Conservation (phyloP, 108 stramenopile species). For the Skeletonema menzelii region DNA sequence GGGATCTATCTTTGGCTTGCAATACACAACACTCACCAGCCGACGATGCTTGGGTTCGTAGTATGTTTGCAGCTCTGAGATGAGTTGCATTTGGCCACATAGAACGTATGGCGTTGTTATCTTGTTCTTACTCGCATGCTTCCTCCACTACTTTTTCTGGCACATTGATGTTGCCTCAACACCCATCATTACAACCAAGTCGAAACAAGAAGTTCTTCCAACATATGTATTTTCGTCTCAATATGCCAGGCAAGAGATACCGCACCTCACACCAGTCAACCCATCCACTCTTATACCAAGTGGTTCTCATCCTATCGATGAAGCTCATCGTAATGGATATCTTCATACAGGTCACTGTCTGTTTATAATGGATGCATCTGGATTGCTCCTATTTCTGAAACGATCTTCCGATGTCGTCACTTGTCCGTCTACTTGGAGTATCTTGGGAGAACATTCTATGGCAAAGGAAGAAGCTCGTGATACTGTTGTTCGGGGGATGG, state of each 20-base stretch:
- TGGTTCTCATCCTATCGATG: slow-evolving; percentile 22
- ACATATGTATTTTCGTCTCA: slow-evolving; percentile 1
- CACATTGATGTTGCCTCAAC: not conserved
- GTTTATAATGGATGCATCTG: slow-evolving; percentile 31
- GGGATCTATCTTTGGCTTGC: no score
- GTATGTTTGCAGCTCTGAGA: not conserved
- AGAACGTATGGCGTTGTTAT: not conserved
- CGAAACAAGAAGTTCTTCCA: not conserved
- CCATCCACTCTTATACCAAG: slow-evolving; percentile 18
- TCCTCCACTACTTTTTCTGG: not conserved
- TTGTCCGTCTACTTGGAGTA: slow-evolving; percentile 46
- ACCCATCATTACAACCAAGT: not conserved
- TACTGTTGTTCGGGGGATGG: slow-evolving; percentile 24
- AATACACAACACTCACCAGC: no score
- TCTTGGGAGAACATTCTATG: slow-evolving; percentile 43
- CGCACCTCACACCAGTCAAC: slow-evolving; percentile 49
- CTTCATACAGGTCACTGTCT: slow-evolving; percentile 32
- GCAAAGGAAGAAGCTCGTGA: slow-evolving; percentile 17
- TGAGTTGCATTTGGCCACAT: not conserved
- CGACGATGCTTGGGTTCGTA: no score
- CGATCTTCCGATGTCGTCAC: slow-evolving; percentile 43
- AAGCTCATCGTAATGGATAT: slow-evolving; percentile 34
- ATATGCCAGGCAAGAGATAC: not conserved
- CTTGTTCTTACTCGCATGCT: not conserved
- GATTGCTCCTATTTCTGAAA: slow-evolving; percentile 33